Evolutionary conservation across 805 yeast species (phyloP).

Genomic region (Wickerhamomyces chambardii): DNA sequence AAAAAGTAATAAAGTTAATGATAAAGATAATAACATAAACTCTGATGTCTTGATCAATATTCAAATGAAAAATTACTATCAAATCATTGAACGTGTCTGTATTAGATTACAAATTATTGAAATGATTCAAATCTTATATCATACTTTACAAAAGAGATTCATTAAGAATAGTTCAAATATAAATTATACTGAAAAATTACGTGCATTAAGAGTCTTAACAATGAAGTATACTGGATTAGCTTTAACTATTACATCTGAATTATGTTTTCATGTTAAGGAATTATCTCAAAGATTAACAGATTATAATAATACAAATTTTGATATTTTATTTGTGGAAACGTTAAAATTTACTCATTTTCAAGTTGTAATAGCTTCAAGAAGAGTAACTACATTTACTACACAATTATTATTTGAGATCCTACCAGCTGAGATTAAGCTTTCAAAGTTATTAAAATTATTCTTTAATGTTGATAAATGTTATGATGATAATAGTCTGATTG

Average conservation of each 20-base stretch:
- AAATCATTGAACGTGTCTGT: not conserved
- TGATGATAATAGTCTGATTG: not conserved
- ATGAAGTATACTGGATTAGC: not conserved
- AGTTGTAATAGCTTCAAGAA: not conserved
- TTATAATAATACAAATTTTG: too few species aligned
- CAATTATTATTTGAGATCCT: too few species aligned
- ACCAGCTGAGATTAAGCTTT: too few species aligned
- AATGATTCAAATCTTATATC: not conserved
- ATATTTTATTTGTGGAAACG: not conserved
- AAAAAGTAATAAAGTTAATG: too few species aligned
- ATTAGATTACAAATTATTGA: not conserved
- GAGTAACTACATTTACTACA: not conserved
- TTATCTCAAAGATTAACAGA: not conserved
- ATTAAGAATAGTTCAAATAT: too few species aligned
- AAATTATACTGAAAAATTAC: too few species aligned
- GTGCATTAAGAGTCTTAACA: too few species aligned
- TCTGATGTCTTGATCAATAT: too few species aligned
- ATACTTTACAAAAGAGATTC: not conserved
- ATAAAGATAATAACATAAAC: too few species aligned
- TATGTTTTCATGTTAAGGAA: not conserved
- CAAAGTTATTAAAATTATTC: too few species aligned
- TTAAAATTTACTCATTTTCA: not conserved
- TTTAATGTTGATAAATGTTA: too few species aligned
- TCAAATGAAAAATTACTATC: too few species aligned
- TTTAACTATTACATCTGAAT: not conserved